Evolutionary conservation across 2,329 filamentous ascomycete genomes (phyloP).

Genomic region (Fusarium falciforme): DNA sequence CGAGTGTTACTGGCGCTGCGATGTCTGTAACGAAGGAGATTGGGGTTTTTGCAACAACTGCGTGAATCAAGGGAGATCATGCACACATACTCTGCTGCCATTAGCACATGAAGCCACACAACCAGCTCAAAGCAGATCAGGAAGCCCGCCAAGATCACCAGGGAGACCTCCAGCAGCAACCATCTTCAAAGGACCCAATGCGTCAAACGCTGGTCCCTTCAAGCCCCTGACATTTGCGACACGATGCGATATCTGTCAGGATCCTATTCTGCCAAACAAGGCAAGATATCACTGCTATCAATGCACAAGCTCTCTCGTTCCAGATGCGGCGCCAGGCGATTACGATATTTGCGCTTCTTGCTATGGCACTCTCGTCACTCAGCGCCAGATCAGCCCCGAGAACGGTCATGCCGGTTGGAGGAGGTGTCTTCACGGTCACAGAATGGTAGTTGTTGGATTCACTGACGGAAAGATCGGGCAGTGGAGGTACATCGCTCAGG

Average conservation of each 20-base stretch:
- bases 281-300: constrained; percentile 83
- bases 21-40: constrained; percentile 87
- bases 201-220: constrained; percentile 65
- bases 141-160: constrained; percentile 54
- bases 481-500: constrained; percentile 73
- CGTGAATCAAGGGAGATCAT: constrained; percentile 83
- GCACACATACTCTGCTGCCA: constrained; percentile 84
- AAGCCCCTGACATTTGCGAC: constrained; percentile 78
- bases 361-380: constrained; percentile 75
- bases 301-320: constrained; percentile 68
- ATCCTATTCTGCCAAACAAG: constrained; percentile 75
- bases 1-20: constrained; percentile 90
- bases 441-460: constrained; percentile 86
- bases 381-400: constrained; percentile 74
- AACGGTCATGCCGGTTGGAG: constrained; percentile 88
- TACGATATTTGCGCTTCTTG: constrained; percentile 87
- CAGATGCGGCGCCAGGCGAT: constrained; percentile 71
- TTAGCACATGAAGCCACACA: constrained; percentile 69
- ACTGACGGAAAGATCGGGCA: constrained; percentile 75
- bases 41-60: constrained; percentile 95
- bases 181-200: constrained; percentile 60
- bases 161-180: constrained; percentile 61
- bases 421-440: constrained; percentile 81
- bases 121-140: constrained; percentile 50
- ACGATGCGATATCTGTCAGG: constrained; percentile 81